Evolutionary conservation across 768 basidiomycete genomes (phyloP).

Genomic region (Nevesoporus exiguus): DNA sequence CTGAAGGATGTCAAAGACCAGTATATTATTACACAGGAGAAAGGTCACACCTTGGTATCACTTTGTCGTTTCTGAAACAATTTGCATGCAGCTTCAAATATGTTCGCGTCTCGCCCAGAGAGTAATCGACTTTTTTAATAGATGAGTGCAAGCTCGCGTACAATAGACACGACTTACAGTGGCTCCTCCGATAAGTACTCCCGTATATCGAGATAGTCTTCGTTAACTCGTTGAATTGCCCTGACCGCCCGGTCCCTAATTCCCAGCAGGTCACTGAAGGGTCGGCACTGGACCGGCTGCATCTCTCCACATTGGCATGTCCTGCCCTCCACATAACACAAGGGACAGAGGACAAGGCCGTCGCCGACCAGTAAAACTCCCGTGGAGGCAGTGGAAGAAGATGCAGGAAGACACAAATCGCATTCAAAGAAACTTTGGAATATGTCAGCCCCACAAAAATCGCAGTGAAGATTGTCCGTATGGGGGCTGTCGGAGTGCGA

Average conservation of each 20-base stretch:
- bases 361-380: slow-evolving; percentile 33
- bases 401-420: slow-evolving; percentile 37
- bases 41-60: slow-evolving; percentile 13
- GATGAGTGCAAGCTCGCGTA: slow-evolving; percentile 5
- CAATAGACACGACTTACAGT: slow-evolving; percentile 18
- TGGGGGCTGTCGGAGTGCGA: slow-evolving; percentile 21
- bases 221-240: slow-evolving; percentile 22
- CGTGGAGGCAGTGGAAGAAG: slow-evolving; percentile 10
- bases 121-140: slow-evolving; percentile 20
- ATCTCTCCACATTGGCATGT: slow-evolving; percentile 62
- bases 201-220: slow-evolving; percentile 3
- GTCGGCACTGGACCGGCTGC: slow-evolving; percentile 56
- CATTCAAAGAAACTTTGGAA: slow-evolving; percentile 84
- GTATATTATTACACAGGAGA: background rate
- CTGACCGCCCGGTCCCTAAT: slow-evolving; percentile 40
- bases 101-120: slow-evolving; percentile 20
- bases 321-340: slow-evolving; percentile 76
- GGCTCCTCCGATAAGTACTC: slow-evolving; percentile 18
- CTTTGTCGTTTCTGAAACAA: slow-evolving; percentile 20
- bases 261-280: slow-evolving; percentile 44
- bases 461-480: slow-evolving; percentile 48
- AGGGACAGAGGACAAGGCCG: slow-evolving; percentile 57
- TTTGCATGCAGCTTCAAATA: slow-evolving; percentile 34
- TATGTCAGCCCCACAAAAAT: slow-evolving; percentile 79
- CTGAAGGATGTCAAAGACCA: slow-evolving; percentile 6